Percentiles rank a stretch among this genome's conserved stretches.
Evolutionary conservation across 805 yeast genomes (phyloP).

Genomic region (Metschnikowia reukaufii): DNA sequence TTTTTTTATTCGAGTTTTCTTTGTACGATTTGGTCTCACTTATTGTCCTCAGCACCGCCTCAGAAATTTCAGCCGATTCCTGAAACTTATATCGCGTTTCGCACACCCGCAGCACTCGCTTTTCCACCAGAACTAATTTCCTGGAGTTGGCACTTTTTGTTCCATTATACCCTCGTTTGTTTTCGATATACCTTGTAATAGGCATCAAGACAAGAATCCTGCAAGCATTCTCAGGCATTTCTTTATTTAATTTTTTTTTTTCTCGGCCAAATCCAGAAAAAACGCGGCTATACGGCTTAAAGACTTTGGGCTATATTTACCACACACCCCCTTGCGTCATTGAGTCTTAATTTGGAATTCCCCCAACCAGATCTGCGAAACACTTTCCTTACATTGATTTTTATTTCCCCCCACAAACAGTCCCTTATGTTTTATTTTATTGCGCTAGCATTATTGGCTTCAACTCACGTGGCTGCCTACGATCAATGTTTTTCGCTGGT

Average conservation of each 20-base stretch:
- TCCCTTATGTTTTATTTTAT: not conserved
- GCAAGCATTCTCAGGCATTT: too few species aligned
- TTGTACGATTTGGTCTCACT: not conserved
- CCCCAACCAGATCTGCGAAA: too few species aligned
- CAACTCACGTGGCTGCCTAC: constrained; percentile 8
- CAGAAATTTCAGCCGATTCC: constrained; percentile 3
- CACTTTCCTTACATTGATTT: not conserved
- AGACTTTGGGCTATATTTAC: not conserved
- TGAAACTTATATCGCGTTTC: constrained; percentile 10
- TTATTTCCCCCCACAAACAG: not conserved
- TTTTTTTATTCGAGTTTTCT: not conserved
- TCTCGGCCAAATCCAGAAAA: too few species aligned
- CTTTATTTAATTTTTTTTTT: too few species aligned
- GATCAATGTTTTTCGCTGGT: constrained; percentile 35
- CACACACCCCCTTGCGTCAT: not conserved
- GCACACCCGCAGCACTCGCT: constrained; percentile 2
- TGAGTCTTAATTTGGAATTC: not conserved
- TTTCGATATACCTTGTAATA: too few species aligned
- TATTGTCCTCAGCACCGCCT: not conserved
- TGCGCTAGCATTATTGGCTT: constrained; percentile 1
- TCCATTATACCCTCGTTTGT: too few species aligned
- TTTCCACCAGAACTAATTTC: not conserved
- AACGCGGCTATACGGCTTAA: not conserved
- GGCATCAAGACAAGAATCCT: too few species aligned
- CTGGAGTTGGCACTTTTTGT: not conserved